Conservation (phyloP, 495 filamentous ascomycete species). For the Terfezia claveryi region DNA sequence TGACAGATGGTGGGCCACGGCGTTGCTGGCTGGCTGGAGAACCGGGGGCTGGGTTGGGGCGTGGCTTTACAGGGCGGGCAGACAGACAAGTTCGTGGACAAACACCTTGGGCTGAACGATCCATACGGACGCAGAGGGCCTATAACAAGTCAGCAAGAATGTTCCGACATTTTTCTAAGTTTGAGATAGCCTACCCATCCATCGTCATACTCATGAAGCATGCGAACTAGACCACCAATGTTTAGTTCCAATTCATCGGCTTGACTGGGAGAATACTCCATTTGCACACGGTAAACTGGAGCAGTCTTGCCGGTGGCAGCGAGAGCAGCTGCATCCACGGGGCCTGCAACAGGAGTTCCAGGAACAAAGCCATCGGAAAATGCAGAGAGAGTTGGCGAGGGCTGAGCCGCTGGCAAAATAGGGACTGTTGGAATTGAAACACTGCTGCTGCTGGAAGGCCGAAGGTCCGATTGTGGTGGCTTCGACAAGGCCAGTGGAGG, state of each 20-base stretch:
- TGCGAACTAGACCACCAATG: slow-evolving; percentile 58
- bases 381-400: background rate
- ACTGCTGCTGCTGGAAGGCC: slow-evolving; percentile 5
- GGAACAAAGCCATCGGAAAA: slow-evolving; percentile 6
- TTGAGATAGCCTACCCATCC: slow-evolving; percentile 37
- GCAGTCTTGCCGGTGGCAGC: slow-evolving; percentile 28
- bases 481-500: background rate
- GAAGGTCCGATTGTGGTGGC: background rate
- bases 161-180: slow-evolving; percentile 22
- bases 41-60: slow-evolving; percentile 25
- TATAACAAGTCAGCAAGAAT: slow-evolving; percentile 20
- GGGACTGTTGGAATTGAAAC: slow-evolving; percentile 11
- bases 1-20: slow-evolving; percentile 22
- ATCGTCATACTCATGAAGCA: slow-evolving; percentile 94
- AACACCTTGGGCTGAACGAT: slow-evolving; percentile 79
- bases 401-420: slow-evolving; percentile 3
- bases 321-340: slow-evolving; percentile 20
- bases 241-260: slow-evolving; percentile 69
- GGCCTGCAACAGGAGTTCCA: slow-evolving; percentile 24
- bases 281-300: slow-evolving; percentile 69
- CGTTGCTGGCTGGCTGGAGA: slow-evolving; percentile 22
- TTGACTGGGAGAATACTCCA: slow-evolving; percentile 86
- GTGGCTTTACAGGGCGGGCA: slow-evolving; percentile 74
- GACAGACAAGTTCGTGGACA: slow-evolving; percentile 86
- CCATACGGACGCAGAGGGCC: slow-evolving; percentile 73